Base-by-base conservation (phyloP, 805 yeast species). In the Sungouiozyma ichnusensis region DNA sequence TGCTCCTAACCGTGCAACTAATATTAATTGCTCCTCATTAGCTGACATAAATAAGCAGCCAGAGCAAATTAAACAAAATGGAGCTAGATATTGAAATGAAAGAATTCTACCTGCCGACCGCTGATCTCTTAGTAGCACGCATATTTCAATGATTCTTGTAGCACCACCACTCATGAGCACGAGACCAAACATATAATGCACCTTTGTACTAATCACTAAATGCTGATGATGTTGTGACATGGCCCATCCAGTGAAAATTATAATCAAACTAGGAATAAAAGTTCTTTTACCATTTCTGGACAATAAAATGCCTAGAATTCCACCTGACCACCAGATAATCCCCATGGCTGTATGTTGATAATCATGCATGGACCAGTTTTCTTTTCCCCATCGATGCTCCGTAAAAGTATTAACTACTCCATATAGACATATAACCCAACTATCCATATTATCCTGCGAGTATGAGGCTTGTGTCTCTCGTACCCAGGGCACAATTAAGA, bases 341-440 rank as follows among this genome's bases (percentile, higher is more conserved):
- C 97, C 97, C 95, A 90, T 86, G 16, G 92, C 76, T 0, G 97
- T 88, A 62, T 88, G 97, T 65, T 88, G 96, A 60, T 81, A 85
- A 61, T 87, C 97, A 8, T 95, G 92, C 68, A 84, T 94, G 35
- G 76, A 72, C 97, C 97, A 90, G 7, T 69, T 76, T 57, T 87
- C 92, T 27, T 61, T 57, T 33, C 94, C 94, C 97, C 97, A 90
- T 47, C 97, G 67, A 62, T 90, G 97, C 63, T 90, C 97, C 2
- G 97, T 90, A 63, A 90, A 90, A 0, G 97, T 87, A 60, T 90
- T 90, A 44, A 90, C 81, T 29, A 87, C 77, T 5, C 97, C 97
- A 95, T 96, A 90, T 9, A 71, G 60, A 41, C 85, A 80, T 77
- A 90, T 86, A 33, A 86, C 73, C 35, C 72, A 50, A 33, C 88